phyloP scores from a whole-genome alignment of 2,329 filamentous ascomycete genomes.

The Escovopsis weberi region DNA sequence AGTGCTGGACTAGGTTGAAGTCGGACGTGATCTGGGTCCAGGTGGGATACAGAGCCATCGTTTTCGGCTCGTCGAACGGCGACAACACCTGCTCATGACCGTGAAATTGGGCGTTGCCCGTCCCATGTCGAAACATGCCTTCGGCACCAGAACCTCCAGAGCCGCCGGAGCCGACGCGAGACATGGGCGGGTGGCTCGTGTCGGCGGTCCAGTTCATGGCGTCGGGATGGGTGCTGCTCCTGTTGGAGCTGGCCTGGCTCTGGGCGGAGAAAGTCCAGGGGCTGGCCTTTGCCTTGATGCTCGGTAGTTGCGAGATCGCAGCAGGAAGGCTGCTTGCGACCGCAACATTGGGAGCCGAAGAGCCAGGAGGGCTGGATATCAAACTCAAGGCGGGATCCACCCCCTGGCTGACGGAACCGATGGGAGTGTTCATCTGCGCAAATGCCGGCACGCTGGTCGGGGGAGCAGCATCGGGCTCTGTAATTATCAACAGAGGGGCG shows the following conservation, averaged over 20 bases:
- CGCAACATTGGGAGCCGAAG: constrained; percentile 18
- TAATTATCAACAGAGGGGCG: not conserved
- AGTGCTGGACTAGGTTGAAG: constrained; percentile 42
- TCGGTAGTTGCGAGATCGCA: constrained; percentile 14
- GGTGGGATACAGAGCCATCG: constrained; percentile 25
- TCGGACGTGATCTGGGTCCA: constrained; percentile 52
- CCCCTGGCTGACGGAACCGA: constrained; percentile 3
- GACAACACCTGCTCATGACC: constrained; percentile 35
- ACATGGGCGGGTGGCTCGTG: constrained; percentile 23
- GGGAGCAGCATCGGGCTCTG: not conserved
- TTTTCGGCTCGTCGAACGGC: constrained; percentile 28
- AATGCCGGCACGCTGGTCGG: constrained; percentile 14
- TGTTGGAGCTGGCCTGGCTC: constrained; percentile 30
- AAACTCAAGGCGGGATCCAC: constrained; percentile 15
- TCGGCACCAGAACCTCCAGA: constrained; percentile 18
- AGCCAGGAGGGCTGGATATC: constrained; percentile 9
- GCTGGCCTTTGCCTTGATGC: constrained; percentile 24
- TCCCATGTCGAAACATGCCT: constrained; percentile 20
- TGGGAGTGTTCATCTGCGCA: constrained; percentile 6
- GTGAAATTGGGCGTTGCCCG: constrained; percentile 20
- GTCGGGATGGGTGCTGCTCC: constrained; percentile 33
- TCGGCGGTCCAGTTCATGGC: constrained; percentile 32
- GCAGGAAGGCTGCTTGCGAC: constrained; percentile 15
- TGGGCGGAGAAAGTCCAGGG: constrained; percentile 34
- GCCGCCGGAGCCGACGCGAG: constrained; percentile 33